Conservation (phyloP, 805 yeast species). For the Saturnispora besseyi region DNA sequence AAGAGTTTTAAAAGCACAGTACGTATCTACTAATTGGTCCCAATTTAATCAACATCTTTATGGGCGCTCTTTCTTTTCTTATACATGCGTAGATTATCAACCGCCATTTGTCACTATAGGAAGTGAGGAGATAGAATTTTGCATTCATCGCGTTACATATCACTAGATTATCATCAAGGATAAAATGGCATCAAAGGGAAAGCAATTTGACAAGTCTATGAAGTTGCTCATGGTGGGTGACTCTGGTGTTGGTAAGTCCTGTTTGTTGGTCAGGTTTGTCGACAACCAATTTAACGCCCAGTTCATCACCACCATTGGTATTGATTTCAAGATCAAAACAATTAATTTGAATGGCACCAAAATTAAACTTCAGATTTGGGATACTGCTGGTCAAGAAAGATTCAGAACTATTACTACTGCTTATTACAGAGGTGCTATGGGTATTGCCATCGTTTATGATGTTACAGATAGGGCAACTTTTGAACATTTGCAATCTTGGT, state of each 20-base stretch:
- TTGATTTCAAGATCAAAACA: conserved; percentile 95
- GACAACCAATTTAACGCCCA: conserved; percentile 96
- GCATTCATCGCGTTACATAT: not conserved
- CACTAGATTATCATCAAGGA: not conserved
- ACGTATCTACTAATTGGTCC: no score
- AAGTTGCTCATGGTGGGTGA: conserved; percentile 90
- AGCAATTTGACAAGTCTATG: conserved; percentile 83
- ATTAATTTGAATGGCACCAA: conserved; percentile 88
- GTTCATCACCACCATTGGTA: conserved; percentile 95
- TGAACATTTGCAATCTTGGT: conserved; percentile 91
- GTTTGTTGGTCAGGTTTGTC: conserved; percentile 84
- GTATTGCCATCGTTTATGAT: conserved; percentile 75
- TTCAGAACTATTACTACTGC: conserved; percentile 93
- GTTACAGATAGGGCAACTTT: conserved; percentile 87
- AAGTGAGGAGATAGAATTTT: not conserved
- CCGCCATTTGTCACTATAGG: no score
- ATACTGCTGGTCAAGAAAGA: conserved; percentile 96
- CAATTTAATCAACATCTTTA: no score
- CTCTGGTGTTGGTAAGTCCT: conserved; percentile 82
- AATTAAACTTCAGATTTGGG: conserved; percentile 94
- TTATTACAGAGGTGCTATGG: conserved; percentile 84
- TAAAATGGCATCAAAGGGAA: conserved; percentile 39
- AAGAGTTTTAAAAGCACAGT: no score
- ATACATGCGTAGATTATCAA: no score
- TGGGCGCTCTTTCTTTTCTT: no score